Evolutionary conservation across 305 asterid species (phyloP), one percentile per base, ranked within the genome.

Genomic region (Salvia sclarea): DNA sequence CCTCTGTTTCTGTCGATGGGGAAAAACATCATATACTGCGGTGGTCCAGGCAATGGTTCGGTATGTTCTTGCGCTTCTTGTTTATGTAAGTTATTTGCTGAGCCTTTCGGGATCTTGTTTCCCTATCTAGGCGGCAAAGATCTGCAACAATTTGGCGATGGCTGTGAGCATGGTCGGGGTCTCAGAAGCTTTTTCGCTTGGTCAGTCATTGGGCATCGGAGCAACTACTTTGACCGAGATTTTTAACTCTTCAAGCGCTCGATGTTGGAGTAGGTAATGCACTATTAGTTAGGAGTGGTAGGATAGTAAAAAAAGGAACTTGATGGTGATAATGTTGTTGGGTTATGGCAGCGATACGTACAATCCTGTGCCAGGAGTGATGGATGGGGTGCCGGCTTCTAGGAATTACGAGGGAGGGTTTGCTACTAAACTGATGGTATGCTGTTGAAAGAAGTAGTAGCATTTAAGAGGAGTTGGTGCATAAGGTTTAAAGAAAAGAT

Each of bases 361-460:
- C 75, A 94, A 94, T 79, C 99, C 99, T n/a, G 99, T 94, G 73
- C 99, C 99, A 50, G 99, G 99, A 35, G 95, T 94, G 82, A 91
- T 94, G 96, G 87, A 86, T 54, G 98, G 91, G 60, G 96, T 87
- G 64, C 98, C 98, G 3, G 83, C 99, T 76, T 91, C 99, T 3
- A 89, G 93, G 78, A 75, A 86, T 73, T 94, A 91, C 63, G 81
- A 75, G 16, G 98, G 98, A 44, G 99, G 99, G 37, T 94, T 94
- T 74, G 83, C 96, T 20, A 81, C 98, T 61, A 91, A 85, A 82
- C 79, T 94, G 59, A 94, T 94, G 99, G 99, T 93, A 77, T 14
- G 70, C 57, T 16, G 38, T 52, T 50, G 55, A 40, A 14, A 18
- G 18, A 14, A 18, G 18, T 55, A 37, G 16, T 67, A 20, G 16